A percentile compares a stretch with the other conserved stretches of the same genome.
Evolutionary conservation across 2,329 filamentous ascomycete genomes (phyloP).

Genomic region (Aspergillus nomiae): DNA sequence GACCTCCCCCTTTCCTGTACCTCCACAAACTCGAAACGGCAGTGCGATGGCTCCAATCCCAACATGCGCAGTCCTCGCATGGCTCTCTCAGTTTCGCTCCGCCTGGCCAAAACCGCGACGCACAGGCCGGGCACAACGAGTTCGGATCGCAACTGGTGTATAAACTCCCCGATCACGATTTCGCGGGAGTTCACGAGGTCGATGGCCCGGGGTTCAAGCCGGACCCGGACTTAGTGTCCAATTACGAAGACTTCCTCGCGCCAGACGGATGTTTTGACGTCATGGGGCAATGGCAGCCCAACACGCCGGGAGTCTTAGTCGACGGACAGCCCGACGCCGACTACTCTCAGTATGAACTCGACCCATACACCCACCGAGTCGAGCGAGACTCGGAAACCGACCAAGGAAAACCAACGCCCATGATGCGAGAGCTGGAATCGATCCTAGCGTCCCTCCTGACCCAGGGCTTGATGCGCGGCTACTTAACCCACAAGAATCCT

Average conservation of each 20-base stretch:
- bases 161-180: constrained; percentile 36
- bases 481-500: constrained; percentile 73
- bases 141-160: constrained; percentile 34
- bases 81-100: constrained; percentile 7
- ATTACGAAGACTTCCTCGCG: constrained; percentile 39
- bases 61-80: constrained; percentile 21
- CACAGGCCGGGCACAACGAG: constrained; percentile 13
- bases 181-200: constrained; percentile 23
- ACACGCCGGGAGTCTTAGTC: constrained; percentile 25
- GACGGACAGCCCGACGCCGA: constrained; percentile 32
- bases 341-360: constrained; percentile 49
- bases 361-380: constrained; percentile 57
- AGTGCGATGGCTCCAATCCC: constrained; percentile 63
- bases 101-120: constrained; percentile 5
- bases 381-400: constrained; percentile 17
- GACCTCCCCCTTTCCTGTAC: constrained; percentile 71
- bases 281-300: constrained; percentile 30
- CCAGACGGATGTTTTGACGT: constrained; percentile 38
- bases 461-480: constrained; percentile 80
- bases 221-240: constrained; percentile 21
- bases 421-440: constrained; percentile 68
- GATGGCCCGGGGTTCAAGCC: constrained; percentile 10
- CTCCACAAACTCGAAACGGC: constrained; percentile 67
- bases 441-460: constrained; percentile 75
- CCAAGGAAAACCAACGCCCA: constrained; percentile 46